Conservation (phyloP, 768 basidiomycete species). For the Boletus tomentosulus region DNA sequence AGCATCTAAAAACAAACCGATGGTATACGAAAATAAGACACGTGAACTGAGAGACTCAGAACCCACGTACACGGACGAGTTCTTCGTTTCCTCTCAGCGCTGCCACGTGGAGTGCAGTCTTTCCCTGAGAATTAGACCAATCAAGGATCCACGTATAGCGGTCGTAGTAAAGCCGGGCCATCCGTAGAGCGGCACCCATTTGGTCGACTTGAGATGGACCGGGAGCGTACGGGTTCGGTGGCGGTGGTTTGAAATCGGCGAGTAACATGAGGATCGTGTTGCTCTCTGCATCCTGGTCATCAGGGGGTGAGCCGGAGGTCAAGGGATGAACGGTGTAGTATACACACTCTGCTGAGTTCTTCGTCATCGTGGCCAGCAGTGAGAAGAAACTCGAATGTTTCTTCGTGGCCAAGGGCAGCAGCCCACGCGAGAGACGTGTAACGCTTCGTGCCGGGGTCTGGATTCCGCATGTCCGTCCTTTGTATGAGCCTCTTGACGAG, state of each 20-base stretch:
- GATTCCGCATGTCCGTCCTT: conserved; percentile 86
- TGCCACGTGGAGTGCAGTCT: conserved; percentile 86
- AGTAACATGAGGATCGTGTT: conserved; percentile 92
- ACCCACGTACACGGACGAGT: conserved; percentile 67
- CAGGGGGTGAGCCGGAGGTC: conserved; percentile 15
- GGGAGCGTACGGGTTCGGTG: conserved; percentile 43
- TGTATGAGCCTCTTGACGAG: conserved; percentile 86
- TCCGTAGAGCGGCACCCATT: conserved; percentile 71
- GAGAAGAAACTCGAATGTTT: conserved; percentile 89
- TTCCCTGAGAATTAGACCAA: conserved; percentile 89
- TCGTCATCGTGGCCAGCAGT: conserved; percentile 88
- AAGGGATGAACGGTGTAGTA: conserved; percentile 3
- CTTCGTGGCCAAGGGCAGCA: conserved; percentile 81
- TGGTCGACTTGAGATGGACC: conserved; percentile 53
- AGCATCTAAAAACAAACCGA: conserved; percentile 58
- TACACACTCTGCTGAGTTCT: conserved; percentile 80
- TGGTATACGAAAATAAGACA: conserved; percentile 7
- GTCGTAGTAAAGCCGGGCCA: conserved; percentile 85
- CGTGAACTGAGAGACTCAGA: conserved; percentile 6
- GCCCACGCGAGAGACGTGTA: conserved; percentile 93
- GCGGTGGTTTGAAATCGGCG: conserved; percentile 69
- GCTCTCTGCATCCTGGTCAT: conserved; percentile 76
- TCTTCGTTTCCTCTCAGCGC: conserved; percentile 87
- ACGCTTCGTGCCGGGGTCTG: conserved; percentile 68
- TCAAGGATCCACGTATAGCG: conserved; percentile 84